Evolutionary conservation across 2,329 filamentous ascomycete species (phyloP).

Genomic region (Hymenotorrendiella dingleyae): DNA sequence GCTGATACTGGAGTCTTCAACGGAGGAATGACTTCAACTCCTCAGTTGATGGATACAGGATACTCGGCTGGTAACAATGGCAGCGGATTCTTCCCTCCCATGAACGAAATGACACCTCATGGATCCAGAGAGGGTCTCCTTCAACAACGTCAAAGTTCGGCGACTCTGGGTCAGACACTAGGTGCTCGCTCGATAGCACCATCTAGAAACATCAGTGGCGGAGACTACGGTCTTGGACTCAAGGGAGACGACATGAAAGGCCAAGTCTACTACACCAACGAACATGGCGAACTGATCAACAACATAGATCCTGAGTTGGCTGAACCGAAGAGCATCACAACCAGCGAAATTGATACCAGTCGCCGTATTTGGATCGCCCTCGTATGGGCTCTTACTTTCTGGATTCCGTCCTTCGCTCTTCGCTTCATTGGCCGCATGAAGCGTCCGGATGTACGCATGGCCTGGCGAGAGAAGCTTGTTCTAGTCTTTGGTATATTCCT

Average conservation of each 20-base stretch:
- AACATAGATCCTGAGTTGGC: constrained; percentile 73
- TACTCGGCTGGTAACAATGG: constrained; percentile 55
- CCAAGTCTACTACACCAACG: constrained; percentile 67
- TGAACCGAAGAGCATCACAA: constrained; percentile 69
- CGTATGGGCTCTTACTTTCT: constrained; percentile 86
- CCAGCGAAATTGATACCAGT: constrained; percentile 54
- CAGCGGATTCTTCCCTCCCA: constrained; percentile 66
- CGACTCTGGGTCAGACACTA: constrained; percentile 37
- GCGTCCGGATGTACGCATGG: constrained; percentile 87
- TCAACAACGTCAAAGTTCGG: constrained; percentile 23
- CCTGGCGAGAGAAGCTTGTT: constrained; percentile 92
- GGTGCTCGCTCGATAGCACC: constrained; percentile 57
- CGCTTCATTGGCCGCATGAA: constrained; percentile 89
- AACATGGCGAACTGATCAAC: constrained; percentile 59
- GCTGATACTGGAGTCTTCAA: constrained; percentile 29
- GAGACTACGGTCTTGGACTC: constrained; percentile 82
- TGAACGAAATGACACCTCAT: constrained; percentile 54
- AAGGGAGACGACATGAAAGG: constrained; percentile 78
- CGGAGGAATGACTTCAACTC: constrained; percentile 47
- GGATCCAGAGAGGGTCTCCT: constrained; percentile 69
- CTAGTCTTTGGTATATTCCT: constrained; percentile 75
- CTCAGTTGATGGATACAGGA: constrained; percentile 61
- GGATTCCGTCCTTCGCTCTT: constrained; percentile 83
- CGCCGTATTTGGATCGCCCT: constrained; percentile 75
- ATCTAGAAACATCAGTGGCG: constrained; percentile 51